phyloP scores from a whole-genome alignment of 2,329 filamentous ascomycete species.

The Nothomitra cinnamomea region DNA sequence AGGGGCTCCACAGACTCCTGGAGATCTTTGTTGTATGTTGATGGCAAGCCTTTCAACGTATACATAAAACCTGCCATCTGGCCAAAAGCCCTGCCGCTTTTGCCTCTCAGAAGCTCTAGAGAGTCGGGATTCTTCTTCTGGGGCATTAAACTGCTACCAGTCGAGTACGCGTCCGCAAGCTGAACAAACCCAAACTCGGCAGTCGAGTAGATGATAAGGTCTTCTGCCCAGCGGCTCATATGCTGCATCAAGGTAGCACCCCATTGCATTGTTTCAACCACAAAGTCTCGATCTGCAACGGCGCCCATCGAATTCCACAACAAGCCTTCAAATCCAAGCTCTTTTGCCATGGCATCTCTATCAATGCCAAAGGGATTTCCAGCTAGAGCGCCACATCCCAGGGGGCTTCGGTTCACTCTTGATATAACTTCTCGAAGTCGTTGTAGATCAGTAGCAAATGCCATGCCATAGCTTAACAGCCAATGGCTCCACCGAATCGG shows the following conservation, averaged over 20 bases:
- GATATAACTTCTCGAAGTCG: slow-evolving; percentile 55
- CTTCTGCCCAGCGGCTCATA: slow-evolving; percentile 66
- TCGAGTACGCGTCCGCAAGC: slow-evolving; percentile 64
- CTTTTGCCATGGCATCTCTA: slow-evolving; percentile 58
- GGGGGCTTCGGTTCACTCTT: slow-evolving; percentile 53
- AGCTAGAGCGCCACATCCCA: slow-evolving; percentile 61
- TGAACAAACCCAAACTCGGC: slow-evolving; percentile 61
- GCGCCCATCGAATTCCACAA: slow-evolving; percentile 63
- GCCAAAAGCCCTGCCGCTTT: slow-evolving; percentile 59
- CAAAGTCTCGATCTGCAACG: slow-evolving; percentile 65
- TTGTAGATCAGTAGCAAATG: slow-evolving; percentile 59
- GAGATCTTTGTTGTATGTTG: slow-evolving; percentile 83
- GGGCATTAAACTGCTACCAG: slow-evolving; percentile 61
- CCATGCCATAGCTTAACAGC: slow-evolving; percentile 57
- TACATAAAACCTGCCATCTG: slow-evolving; percentile 62
- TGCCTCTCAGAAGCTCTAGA: slow-evolving; percentile 60
- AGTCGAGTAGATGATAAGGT: slow-evolving; percentile 68
- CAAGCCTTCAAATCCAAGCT: slow-evolving; percentile 63
- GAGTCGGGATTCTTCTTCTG: slow-evolving; percentile 72
- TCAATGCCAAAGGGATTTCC: slow-evolving; percentile 74
- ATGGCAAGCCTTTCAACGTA: slow-evolving; percentile 53
- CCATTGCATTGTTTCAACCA: slow-evolving; percentile 70
- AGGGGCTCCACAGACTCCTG: slow-evolving; percentile 79
- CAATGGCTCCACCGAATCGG: slow-evolving; percentile 71
- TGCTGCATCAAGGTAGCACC: slow-evolving; percentile 62